Conservation (phyloP, 345 rosid genomes). For the Gossypium anomalum region DNA sequence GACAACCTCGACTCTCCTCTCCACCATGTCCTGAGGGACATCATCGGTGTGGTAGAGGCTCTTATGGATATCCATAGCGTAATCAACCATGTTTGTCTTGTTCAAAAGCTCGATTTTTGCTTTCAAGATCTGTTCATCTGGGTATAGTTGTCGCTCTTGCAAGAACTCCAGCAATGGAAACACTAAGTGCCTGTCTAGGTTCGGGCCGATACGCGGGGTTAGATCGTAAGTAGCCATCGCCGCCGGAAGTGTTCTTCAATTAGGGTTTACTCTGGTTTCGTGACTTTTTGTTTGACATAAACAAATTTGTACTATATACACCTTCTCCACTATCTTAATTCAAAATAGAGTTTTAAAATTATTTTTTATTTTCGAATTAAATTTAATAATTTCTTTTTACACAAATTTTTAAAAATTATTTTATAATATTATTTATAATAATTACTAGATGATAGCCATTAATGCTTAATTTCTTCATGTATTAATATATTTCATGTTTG, state of each 20-base stretch:
- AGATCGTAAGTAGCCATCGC: constrained; percentile 66
- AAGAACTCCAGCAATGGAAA: constrained; percentile 93
- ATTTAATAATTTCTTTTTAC: too few species aligned
- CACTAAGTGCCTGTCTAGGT: constrained; percentile 83
- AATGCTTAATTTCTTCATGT: too few species aligned
- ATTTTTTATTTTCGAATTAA: too few species aligned
- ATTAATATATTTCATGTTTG: too few species aligned
- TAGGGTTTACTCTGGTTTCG: background rate
- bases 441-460: too few species aligned
- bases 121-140: constrained; percentile 88
- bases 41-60: constrained; percentile 89
- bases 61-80: constrained; percentile 99
- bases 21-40: constrained; percentile 89
- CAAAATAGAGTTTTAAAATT: too few species aligned
- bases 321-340: too few species aligned
- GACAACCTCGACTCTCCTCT: constrained; percentile 84
- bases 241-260: background rate
- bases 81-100: constrained; percentile 97
- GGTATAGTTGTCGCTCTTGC: constrained; percentile 68
- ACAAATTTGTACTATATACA: too few species aligned
- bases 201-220: constrained; percentile 60
- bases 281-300: too few species aligned
- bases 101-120: constrained; percentile 78
- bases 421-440: too few species aligned
- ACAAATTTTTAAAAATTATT: too few species aligned